Evolutionary conservation across 2,329 filamentous ascomycete genomes (phyloP).

Genomic region (Rugonectria rugulosa): DNA sequence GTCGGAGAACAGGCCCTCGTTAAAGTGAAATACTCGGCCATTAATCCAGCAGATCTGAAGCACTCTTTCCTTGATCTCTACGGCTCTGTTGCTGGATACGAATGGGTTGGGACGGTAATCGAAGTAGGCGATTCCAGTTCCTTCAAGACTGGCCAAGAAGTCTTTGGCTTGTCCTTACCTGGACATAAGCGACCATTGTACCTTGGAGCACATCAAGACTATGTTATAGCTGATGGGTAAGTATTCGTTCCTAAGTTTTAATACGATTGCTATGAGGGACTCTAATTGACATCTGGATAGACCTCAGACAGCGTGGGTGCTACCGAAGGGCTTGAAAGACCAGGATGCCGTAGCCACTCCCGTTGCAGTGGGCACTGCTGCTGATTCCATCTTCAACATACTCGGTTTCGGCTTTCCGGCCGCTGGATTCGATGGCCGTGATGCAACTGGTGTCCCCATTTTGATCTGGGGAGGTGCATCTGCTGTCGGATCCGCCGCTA

Average conservation of each 20-base stretch:
- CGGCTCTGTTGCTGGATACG: slow-evolving; percentile 2
- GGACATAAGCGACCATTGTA: neutral
- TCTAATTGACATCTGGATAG: too few species aligned
- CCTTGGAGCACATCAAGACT: slow-evolving; percentile 23
- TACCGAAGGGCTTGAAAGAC: too few species aligned
- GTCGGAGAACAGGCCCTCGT: neutral
- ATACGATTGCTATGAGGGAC: too few species aligned
- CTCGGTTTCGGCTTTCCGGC: neutral
- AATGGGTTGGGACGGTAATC: slow-evolving; percentile 1
- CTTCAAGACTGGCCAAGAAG: neutral
- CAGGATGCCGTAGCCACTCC: neutral
- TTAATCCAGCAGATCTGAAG: slow-evolving; percentile 3
- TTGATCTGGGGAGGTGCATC: slow-evolving; percentile 49
- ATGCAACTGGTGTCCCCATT: neutral
- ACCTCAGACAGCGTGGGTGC: too few species aligned
- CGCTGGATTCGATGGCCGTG: neutral
- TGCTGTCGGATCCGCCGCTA: slow-evolving; percentile 44
- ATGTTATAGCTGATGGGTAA: slow-evolving; percentile 16
- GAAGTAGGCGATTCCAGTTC: neutral
- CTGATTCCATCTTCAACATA: slow-evolving; percentile 12
- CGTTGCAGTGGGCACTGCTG: neutral
- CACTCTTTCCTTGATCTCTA: neutral
- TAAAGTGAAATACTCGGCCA: slow-evolving; percentile 4
- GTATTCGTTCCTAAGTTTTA: too few species aligned
- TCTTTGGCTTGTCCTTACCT: neutral